phyloP scores from a whole-genome alignment of 140 eudicot species.

The Oenanthe javanica region DNA sequence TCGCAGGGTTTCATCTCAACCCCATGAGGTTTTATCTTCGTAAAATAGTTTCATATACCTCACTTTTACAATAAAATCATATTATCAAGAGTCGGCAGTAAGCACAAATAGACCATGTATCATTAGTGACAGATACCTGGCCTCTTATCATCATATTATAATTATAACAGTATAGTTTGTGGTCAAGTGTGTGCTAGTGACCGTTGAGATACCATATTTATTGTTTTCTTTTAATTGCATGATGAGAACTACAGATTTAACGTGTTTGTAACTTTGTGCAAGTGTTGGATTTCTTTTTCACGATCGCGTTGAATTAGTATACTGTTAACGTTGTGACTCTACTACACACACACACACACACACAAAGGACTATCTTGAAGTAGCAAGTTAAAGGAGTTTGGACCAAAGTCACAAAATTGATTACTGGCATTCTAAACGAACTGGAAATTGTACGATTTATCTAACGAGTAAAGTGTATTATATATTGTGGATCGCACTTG shows the following conservation, averaged over 20 bases:
- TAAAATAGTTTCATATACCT: background rate
- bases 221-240: background rate
- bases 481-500: too few relatives aligned
- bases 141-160: background rate
- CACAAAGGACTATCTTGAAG: too few relatives aligned
- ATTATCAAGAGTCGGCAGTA: background rate
- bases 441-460: too few relatives aligned
- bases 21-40: background rate
- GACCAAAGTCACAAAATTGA: too few relatives aligned
- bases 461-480: too few relatives aligned
- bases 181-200: background rate
- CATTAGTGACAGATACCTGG: background rate
- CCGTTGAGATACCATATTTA: background rate
- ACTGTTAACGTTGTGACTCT: too few relatives aligned
- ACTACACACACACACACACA: too few relatives aligned
- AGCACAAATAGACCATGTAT: background rate
- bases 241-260: background rate
- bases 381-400: too few relatives aligned
- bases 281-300: background rate
- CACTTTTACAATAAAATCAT: background rate
- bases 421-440: too few relatives aligned
- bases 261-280: background rate
- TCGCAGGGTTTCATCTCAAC: slow-evolving; percentile 27
- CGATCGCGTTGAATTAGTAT: background rate
- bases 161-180: background rate